Conservation (phyloP, 805 yeast genomes). For the Nematodospora valgi region DNA sequence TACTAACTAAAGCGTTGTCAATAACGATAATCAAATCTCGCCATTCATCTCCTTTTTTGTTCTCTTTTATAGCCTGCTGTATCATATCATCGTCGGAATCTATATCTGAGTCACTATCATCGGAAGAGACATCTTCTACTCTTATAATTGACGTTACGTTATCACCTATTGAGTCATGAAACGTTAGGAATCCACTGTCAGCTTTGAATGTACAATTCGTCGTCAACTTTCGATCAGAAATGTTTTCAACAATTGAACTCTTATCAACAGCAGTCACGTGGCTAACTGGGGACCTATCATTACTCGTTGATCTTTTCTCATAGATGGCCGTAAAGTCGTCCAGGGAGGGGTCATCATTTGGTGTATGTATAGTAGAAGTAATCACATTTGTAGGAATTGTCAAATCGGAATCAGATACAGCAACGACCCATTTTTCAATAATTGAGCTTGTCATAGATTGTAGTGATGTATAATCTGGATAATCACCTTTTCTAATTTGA, state of each 20-base stretch:
- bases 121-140: no score
- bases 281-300: no score
- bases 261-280: no score
- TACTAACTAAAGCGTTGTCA: slow-evolving; percentile 4
- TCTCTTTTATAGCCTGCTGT: neutral
- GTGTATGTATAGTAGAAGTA: slow-evolving; percentile 28
- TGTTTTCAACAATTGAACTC: no score
- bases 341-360: no score
- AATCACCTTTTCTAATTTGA: neutral
- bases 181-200: no score
- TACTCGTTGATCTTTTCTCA: no score
- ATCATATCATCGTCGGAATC: slow-evolving; percentile 23
- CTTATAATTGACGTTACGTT: no score
- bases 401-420: slow-evolving; percentile 30
- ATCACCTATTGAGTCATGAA: no score
- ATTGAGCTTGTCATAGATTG: slow-evolving; percentile 18
- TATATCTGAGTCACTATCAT: slow-evolving; percentile 15
- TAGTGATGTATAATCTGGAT: slow-evolving; percentile 1
- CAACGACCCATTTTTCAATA: slow-evolving; percentile 44
- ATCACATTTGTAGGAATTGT: slow-evolving; percentile 32
- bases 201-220: no score
- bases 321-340: no score
- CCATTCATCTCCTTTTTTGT: neutral
- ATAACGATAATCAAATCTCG: slow-evolving; percentile 2
- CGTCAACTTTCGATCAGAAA: no score